phyloP scores from a whole-genome alignment of 2,329 filamentous ascomycete species.

The Fusarium musae region DNA sequence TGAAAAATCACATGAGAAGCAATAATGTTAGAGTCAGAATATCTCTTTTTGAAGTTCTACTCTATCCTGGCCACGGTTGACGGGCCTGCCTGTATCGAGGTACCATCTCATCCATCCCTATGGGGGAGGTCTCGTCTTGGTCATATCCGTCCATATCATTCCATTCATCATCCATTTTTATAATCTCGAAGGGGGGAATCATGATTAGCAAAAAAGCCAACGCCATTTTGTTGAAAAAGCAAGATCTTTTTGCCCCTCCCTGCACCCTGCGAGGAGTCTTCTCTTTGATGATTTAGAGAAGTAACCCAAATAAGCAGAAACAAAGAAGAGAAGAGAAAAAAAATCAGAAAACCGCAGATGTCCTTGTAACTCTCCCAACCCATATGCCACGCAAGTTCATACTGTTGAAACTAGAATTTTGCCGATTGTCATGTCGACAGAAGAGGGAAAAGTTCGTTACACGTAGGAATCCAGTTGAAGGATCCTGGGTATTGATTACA shows the following conservation, averaged over 20 bases:
- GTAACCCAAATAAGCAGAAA: conserved; percentile 40
- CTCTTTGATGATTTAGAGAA: conserved; percentile 23
- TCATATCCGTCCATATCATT: conserved; percentile 33
- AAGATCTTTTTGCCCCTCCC: conserved; percentile 51
- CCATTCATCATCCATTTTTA: conserved; percentile 44
- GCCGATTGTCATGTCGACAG: conserved; percentile 48
- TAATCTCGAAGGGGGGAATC: conserved; percentile 49
- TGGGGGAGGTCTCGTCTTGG: conserved; percentile 32
- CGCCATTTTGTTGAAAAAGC: conserved; percentile 56
- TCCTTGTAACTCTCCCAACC: conserved; percentile 46
- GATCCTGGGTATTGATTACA: conserved; percentile 52
- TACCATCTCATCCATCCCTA: conserved; percentile 37
- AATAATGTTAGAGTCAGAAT: conserved; percentile 21
- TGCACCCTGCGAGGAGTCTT: conserved; percentile 44
- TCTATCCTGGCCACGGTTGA: conserved; percentile 57
- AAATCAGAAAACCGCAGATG: conserved; percentile 41
- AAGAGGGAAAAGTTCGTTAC: conserved; percentile 50
- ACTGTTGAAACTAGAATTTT: conserved; percentile 58
- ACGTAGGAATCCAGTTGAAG: conserved; percentile 55
- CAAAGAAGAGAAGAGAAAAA: conserved; percentile 41
- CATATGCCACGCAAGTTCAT: conserved; percentile 56
- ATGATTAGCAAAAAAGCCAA: conserved; percentile 53
- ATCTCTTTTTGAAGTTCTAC: conserved; percentile 40
- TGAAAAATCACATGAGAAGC: background rate
- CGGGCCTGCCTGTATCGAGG: conserved; percentile 48